Evolutionary conservation across 352 stramenopile species (phyloP).

Genomic region (Blastocystis sp.): DNA sequence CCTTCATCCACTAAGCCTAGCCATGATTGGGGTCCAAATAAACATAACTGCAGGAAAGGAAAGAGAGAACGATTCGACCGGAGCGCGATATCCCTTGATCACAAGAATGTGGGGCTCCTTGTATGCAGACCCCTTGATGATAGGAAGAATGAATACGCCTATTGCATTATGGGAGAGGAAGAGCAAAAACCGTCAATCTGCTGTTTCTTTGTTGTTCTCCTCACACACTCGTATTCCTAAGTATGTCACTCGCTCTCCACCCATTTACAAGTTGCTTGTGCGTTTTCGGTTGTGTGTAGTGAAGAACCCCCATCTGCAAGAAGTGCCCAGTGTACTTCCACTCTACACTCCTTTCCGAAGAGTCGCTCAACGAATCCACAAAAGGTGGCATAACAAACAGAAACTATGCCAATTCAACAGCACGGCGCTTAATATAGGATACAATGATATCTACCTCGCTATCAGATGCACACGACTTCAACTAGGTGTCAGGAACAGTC

Average conservation of each 20-base stretch:
- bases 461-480: neutral
- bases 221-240: conserved; percentile 42
- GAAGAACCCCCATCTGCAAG: conserved; percentile 24
- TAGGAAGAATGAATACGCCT: conserved; percentile 46
- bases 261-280: neutral
- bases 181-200: conserved; percentile 30
- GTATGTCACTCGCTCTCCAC: neutral
- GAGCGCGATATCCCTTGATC: conserved; percentile 16
- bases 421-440: conserved; percentile 24
- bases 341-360: conserved; percentile 5
- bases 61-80: conserved; percentile 24
- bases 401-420: conserved; percentile 8
- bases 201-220: conserved; percentile 58
- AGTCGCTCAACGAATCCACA: neutral
- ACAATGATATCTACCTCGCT: conserved; percentile 7
- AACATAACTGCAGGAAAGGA: conserved; percentile 25
- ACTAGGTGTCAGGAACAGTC: neutral
- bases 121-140: conserved; percentile 41
- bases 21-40: neutral
- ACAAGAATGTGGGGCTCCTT: conserved; percentile 48
- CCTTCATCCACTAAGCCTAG: conserved; percentile 43
- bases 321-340: conserved; percentile 59
- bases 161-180: neutral
- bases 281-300: conserved; percentile 28
- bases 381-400: conserved; percentile 55